A percentile compares a stretch with the other conserved stretches of the same genome.
These are phyloP conservation scores for Oryza officinalis DNA, from an alignment of 176 grass and related monocot species.

Conservation along the genomic window DNA sequence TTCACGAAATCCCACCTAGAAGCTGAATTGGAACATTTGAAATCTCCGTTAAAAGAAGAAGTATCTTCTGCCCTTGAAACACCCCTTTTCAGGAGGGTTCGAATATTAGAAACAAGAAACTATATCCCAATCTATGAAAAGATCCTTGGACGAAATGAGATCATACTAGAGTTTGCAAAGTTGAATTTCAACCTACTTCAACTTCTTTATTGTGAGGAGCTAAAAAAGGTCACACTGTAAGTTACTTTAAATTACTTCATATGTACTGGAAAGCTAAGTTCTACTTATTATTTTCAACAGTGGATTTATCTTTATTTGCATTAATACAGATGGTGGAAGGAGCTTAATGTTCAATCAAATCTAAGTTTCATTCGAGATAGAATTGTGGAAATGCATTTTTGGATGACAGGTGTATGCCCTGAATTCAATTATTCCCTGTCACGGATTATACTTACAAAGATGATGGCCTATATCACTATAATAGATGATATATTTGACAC, in stretches of 20 bases:
- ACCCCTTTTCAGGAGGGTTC: conserved; percentile 29
- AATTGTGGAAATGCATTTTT: conserved; percentile 43
- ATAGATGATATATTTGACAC: conserved; percentile 44
- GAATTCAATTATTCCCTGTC: conserved; percentile 4
- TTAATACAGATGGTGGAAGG: conserved; percentile 37
- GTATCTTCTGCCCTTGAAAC: conserved; percentile 16
- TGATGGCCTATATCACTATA: conserved; percentile 25
- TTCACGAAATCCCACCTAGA: neutral
- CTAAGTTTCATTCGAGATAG: conserved; percentile 34
- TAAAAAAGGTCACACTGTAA: conserved; percentile 28
- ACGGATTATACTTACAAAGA: conserved; percentile 21
- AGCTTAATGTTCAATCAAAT: conserved; percentile 23
- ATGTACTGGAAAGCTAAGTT: too few relatives aligned
- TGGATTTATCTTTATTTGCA: neutral
- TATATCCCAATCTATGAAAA: conserved; percentile 34
- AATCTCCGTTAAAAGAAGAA: neutral
- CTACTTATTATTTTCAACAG: neutral
- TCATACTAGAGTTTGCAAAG: conserved; percentile 39
- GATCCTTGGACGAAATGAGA: neutral
- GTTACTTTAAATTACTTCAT: neutral
- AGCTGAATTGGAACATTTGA: neutral
- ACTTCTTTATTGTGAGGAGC: conserved; percentile 37
- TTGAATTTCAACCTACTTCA: conserved; percentile 45
- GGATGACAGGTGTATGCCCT: conserved; percentile 30
- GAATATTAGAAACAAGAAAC: conserved; percentile 35